Percentiles rank a stretch among this genome's conserved stretches.
Evolutionary conservation across 179 eudicot species (phyloP).

Genomic region (Heliamphora pulchella): DNA sequence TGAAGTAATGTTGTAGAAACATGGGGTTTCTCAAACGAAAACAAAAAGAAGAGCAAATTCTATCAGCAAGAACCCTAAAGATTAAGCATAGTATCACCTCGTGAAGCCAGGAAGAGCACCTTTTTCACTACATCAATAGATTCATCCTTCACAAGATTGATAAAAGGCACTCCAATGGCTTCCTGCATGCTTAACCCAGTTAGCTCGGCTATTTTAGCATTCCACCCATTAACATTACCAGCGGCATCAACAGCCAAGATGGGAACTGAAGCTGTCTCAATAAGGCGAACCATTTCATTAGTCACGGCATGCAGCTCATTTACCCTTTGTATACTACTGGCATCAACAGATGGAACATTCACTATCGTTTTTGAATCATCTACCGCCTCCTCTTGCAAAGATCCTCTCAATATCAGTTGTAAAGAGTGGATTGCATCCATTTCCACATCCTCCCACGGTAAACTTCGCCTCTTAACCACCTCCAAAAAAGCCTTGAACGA

Average conservation of each 20-base stretch:
- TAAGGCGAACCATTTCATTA: constrained; percentile 71
- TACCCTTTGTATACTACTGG: constrained; percentile 32
- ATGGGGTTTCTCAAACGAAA: not conserved
- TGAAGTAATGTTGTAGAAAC: not conserved
- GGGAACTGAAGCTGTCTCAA: constrained; percentile 80
- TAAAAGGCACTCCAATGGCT: constrained; percentile 54
- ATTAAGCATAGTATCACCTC: constrained; percentile 40
- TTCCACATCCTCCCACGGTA: constrained; percentile 88
- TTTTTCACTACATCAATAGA: constrained; percentile 37
- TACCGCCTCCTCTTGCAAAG: constrained; percentile 33
- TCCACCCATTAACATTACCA: constrained; percentile 82
- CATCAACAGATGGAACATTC: constrained; percentile 40
- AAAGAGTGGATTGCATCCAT: constrained; percentile 90
- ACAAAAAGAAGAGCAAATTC: not conserved
- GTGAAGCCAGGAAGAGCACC: constrained; percentile 47
- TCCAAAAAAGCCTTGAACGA: constrained; percentile 79
- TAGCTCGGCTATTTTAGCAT: constrained; percentile 59
- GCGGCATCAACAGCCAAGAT: constrained; percentile 66
- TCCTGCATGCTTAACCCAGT: constrained; percentile 51
- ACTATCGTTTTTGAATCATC: constrained; percentile 54
- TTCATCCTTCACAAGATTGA: constrained; percentile 50
- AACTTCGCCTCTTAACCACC: constrained; percentile 74
- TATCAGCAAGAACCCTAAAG: not conserved
- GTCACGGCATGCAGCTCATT: constrained; percentile 55
- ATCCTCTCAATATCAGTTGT: constrained; percentile 63